Evolutionary conservation across 139 green algal species (phyloP), one percentile per base, ranked within the genome.

Genomic region (Chlorella sorokiniana): DNA sequence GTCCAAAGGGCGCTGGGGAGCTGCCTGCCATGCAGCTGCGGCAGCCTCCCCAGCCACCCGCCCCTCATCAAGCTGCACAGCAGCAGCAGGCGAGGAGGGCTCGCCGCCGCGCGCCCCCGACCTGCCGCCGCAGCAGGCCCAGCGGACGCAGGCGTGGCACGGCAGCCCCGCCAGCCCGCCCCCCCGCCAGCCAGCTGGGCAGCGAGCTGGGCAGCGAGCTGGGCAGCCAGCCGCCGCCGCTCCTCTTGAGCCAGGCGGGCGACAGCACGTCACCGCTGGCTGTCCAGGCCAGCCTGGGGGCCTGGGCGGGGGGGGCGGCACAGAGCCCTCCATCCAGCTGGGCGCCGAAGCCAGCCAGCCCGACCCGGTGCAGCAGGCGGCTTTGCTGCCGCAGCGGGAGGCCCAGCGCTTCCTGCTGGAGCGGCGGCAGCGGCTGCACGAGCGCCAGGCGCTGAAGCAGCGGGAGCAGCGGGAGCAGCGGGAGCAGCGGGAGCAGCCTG

Each of bases 311-410:
- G 18, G 63, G 16, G 35, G 63, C 25, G 27, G 61, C 61, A 7
- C 22, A 18, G 61, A 7, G 7, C 25, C 38, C 0, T 45, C 42
- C 1, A 18, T 61, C 42, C 11, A 69, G 37, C 14, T 79, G 3
- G 73, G 73, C 73, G 69, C 73, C 16, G 54, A 79, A 38, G 52
- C 73, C 16, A 79, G 73, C 73, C 73, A 79, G 73, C 73, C 73
- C 1, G 73, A 79, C 54, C 73, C 73, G 2, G 7, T 79, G 73
- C 52, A 79, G 54, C 54, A 69, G 52, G 73, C 27, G 37, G 37
- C 33, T 25, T 37, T 41, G 25, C 33, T 25, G 38, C 11, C 54
- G 14, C 35, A 79, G 73, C 73, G 69, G 73, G 35, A 69, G 73
- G 31, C 63, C 37, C 52, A 52, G 7, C 22, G 42, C 3, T 9